Evolutionary conservation across 1,139 yeast genomes (phyloP).

Genomic region (Taphrina wiesneri): DNA sequence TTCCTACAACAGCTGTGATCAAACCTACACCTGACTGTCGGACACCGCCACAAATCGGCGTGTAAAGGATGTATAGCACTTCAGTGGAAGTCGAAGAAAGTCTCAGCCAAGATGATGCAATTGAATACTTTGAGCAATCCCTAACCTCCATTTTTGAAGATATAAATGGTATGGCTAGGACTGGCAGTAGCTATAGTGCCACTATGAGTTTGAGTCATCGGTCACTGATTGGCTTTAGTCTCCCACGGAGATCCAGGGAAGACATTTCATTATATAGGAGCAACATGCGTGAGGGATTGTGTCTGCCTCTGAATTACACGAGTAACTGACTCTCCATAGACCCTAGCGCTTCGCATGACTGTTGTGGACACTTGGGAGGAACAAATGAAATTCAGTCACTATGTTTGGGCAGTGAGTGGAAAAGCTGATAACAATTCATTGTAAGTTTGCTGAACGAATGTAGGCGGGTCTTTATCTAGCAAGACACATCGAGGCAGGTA

Average conservation of each 20-base stretch:
- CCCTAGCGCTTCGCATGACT: conserved; percentile 3
- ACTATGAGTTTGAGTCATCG: too few species aligned
- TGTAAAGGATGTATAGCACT: neutral
- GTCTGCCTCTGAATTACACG: neutral
- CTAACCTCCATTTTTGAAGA: conserved; percentile 18
- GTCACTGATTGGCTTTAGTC: neutral
- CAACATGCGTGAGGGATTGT: neutral
- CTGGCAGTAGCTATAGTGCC: neutral
- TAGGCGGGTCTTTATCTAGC: conserved; percentile 21
- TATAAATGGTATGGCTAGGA: neutral
- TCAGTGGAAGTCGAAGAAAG: neutral
- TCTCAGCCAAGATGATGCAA: neutral
- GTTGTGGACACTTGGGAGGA: conserved; percentile 5
- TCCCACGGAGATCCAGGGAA: conserved; percentile 31
- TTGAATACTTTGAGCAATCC: conserved; percentile 13
- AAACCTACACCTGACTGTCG: too few species aligned
- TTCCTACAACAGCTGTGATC: too few species aligned
- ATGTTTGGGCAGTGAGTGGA: conserved; percentile 14
- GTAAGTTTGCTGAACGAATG: neutral
- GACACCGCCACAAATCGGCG: too few species aligned
- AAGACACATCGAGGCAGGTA: neutral
- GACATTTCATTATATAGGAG: neutral
- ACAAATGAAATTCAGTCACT: conserved; percentile 17
- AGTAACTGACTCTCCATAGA: neutral
- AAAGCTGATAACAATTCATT: neutral